Conservation (phyloP, 2,329 filamentous ascomycete genomes). For the Colletotrichum plurivorum region DNA sequence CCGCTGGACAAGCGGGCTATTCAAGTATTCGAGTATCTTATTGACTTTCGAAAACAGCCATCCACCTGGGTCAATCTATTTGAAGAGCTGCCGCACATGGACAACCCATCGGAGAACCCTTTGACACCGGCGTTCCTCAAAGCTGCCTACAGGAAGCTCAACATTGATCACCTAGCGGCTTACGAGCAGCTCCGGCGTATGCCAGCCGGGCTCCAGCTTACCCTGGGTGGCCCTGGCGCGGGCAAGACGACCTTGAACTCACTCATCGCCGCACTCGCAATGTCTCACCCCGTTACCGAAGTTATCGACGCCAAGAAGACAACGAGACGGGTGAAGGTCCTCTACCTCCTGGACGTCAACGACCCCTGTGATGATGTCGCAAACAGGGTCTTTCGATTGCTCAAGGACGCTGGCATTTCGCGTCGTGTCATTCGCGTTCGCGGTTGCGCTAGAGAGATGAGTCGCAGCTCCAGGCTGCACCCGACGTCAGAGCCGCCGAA, state of each 20-base stretch:
- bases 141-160: constrained; percentile 44
- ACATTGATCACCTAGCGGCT: constrained; percentile 54
- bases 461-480: constrained; percentile 28
- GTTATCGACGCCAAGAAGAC: background rate
- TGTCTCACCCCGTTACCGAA: constrained; percentile 13
- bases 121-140: constrained; percentile 2
- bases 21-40: constrained; percentile 23
- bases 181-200: constrained; percentile 53
- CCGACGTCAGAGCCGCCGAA: constrained; percentile 39
- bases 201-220: constrained; percentile 59
- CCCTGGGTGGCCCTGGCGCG: constrained; percentile 62
- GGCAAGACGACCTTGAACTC: constrained; percentile 65
- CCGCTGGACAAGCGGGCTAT: background rate
- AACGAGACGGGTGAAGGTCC: constrained; percentile 47
- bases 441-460: constrained; percentile 37
- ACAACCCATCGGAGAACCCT: constrained; percentile 17
- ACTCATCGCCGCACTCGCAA: constrained; percentile 54
- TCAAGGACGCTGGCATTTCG: constrained; percentile 53
- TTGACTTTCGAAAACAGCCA: constrained; percentile 31
- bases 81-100: constrained; percentile 33
- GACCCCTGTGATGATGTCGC: constrained; percentile 62
- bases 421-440: constrained; percentile 38
- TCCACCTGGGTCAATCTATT: constrained; percentile 28
- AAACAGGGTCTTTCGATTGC: constrained; percentile 55
- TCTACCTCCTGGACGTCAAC: constrained; percentile 64